Percentiles rank a stretch among this genome's conserved stretches.
phyloP scores from a whole-genome alignment of 169 alveolate species.

The Cryptosporidium sp. region DNA sequence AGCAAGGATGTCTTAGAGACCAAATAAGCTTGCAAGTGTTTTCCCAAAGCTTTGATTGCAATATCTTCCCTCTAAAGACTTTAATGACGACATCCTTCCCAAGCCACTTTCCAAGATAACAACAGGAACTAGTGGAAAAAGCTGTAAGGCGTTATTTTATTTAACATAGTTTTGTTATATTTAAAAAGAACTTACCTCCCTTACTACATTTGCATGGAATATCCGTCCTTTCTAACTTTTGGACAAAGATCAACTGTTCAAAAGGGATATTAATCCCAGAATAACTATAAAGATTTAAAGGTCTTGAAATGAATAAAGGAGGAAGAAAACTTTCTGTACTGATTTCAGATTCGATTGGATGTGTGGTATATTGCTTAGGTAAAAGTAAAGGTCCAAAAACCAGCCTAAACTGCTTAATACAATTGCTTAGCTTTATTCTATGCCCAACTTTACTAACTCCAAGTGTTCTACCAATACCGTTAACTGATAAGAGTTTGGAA shows the following conservation, averaged over 20 bases:
- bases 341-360: not conserved
- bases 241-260: constrained; percentile 46
- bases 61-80: constrained; percentile 43
- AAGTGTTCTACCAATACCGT: not conserved
- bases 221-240: constrained; percentile 26
- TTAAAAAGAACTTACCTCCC: constrained; percentile 2
- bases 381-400: not conserved
- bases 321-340: not conserved
- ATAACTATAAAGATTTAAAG: constrained; percentile 21
- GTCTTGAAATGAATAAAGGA: not conserved
- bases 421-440: constrained; percentile 47
- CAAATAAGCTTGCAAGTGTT: constrained; percentile 64
- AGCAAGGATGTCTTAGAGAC: constrained; percentile 71
- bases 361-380: not conserved
- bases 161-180: not conserved
- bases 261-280: constrained; percentile 64
- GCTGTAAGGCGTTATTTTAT: not conserved
- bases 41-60: constrained; percentile 52
- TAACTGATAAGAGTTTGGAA: not conserved
- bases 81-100: constrained; percentile 61
- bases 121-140: constrained; percentile 21
- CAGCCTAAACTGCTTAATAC: constrained; percentile 38
- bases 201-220: constrained; percentile 14
- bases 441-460: constrained; percentile 43
- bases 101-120: constrained; percentile 71